Evolutionary conservation across 2,329 filamentous ascomycete genomes (phyloP).

Genomic region (Ceratocystis smalleyi): DNA sequence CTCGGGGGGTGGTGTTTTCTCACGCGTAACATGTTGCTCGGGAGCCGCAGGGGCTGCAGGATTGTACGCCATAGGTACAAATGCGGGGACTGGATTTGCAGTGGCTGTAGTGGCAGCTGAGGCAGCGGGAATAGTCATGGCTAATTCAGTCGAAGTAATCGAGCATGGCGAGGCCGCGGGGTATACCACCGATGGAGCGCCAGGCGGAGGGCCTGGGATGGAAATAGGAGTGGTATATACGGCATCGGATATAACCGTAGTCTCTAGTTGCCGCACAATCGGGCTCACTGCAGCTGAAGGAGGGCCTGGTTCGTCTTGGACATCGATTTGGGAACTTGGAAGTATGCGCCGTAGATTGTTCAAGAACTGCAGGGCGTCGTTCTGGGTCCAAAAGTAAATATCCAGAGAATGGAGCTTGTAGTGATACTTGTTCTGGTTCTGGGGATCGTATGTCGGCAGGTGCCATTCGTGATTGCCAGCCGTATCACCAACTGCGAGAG

Average conservation of each 20-base stretch:
- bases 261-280: slow-evolving; percentile 59
- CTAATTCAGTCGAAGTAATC: no score
- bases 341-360: slow-evolving; percentile 51
- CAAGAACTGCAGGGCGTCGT: slow-evolving; percentile 55
- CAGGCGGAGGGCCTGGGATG: slow-evolving; percentile 18
- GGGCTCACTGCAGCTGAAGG: slow-evolving; percentile 41
- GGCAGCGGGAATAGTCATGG: slow-evolving; percentile 17
- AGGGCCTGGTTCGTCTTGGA: slow-evolving; percentile 49
- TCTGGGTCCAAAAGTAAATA: slow-evolving; percentile 64
- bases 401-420: slow-evolving; percentile 63
- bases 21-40: slow-evolving; percentile 54
- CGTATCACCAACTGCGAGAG: slow-evolving; percentile 40
- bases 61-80: slow-evolving; percentile 58
- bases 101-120: slow-evolving; percentile 23
- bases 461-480: slow-evolving; percentile 52
- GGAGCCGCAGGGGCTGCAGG: slow-evolving; percentile 62
- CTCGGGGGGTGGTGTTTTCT: slow-evolving; percentile 66
- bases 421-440: slow-evolving; percentile 63
- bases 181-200: slow-evolving; percentile 17
- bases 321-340: slow-evolving; percentile 42
- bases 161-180: background rate
- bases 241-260: slow-evolving; percentile 48
- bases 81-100: slow-evolving; percentile 23
- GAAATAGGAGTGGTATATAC: slow-evolving; percentile 27
- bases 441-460: slow-evolving; percentile 54